phyloP scores from a whole-genome alignment of 2,329 filamentous ascomycete genomes.

The Helotiales sp. region DNA sequence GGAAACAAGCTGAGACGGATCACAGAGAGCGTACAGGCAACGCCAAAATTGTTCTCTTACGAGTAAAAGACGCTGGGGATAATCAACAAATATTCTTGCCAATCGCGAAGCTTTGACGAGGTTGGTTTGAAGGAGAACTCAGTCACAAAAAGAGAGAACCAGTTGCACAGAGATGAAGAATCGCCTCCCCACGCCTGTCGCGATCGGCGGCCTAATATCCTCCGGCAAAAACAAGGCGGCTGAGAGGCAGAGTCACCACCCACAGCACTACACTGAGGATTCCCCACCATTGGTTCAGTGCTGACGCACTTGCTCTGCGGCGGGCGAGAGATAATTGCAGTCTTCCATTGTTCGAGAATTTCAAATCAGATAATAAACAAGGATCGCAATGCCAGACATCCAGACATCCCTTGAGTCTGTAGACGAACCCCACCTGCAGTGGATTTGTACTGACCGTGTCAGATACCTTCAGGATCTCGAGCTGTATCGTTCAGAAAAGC shows the following conservation, averaged over 20 bases:
- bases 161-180: not conserved
- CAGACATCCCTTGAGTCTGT: not conserved
- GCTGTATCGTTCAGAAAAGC: conserved; percentile 29
- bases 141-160: not conserved
- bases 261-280: too few relatives aligned
- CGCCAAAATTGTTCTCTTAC: too few relatives aligned
- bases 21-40: too few relatives aligned
- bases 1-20: too few relatives aligned
- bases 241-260: not conserved
- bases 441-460: not conserved
- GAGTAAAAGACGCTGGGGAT: too few relatives aligned
- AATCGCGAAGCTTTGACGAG: too few relatives aligned
- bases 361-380: too few relatives aligned
- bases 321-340: too few relatives aligned
- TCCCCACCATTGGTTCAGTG: too few relatives aligned
- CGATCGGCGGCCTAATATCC: not conserved
- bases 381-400: not conserved
- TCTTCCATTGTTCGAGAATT: too few relatives aligned
- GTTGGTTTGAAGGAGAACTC: not conserved
- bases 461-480: conserved; percentile 26
- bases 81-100: too few relatives aligned
- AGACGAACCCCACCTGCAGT: not conserved
- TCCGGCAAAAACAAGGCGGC: not conserved
- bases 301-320: too few relatives aligned
- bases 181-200: not conserved